Evolutionary conservation across 2,329 filamentous ascomycete species (phyloP).

Genomic region (Neocucurbitaria cava): DNA sequence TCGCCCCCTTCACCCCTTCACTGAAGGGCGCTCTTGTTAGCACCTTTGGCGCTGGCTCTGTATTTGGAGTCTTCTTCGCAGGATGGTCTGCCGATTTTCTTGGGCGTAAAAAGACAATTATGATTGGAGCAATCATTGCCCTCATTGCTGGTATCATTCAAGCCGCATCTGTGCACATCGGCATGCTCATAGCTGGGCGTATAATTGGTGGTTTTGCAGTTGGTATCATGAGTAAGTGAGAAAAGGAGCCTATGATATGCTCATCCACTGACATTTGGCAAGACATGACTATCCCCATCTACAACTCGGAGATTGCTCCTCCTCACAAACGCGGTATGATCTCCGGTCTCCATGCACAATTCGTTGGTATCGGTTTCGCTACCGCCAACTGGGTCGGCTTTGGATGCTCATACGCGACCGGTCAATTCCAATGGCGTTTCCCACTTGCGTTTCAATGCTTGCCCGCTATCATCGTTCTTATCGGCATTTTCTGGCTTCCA

Average conservation of each 20-base stretch:
- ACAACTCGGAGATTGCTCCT: conserved; percentile 68
- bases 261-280: conserved; percentile 51
- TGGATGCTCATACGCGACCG: conserved; percentile 38
- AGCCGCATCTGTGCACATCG: conserved; percentile 45
- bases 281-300: conserved; percentile 51
- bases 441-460: conserved; percentile 54
- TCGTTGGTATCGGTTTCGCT: conserved; percentile 49
- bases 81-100: conserved; percentile 13
- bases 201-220: conserved; percentile 59
- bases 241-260: not conserved
- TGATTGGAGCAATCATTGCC: conserved; percentile 44
- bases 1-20: conserved; percentile 4
- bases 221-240: conserved; percentile 19
- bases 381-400: conserved; percentile 51
- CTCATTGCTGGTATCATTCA: conserved; percentile 46
- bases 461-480: conserved; percentile 52
- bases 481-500: conserved; percentile 60
- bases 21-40: not conserved
- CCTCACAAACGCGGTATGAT: conserved; percentile 59
- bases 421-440: conserved; percentile 41
- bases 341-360: not conserved
- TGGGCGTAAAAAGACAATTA: conserved; percentile 36
- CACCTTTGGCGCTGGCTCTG: conserved; percentile 6
- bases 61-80: conserved; percentile 21
- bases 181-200: conserved; percentile 59